phyloP scores from a whole-genome alignment of 306 rosid genomes.

The Corylus americana region DNA sequence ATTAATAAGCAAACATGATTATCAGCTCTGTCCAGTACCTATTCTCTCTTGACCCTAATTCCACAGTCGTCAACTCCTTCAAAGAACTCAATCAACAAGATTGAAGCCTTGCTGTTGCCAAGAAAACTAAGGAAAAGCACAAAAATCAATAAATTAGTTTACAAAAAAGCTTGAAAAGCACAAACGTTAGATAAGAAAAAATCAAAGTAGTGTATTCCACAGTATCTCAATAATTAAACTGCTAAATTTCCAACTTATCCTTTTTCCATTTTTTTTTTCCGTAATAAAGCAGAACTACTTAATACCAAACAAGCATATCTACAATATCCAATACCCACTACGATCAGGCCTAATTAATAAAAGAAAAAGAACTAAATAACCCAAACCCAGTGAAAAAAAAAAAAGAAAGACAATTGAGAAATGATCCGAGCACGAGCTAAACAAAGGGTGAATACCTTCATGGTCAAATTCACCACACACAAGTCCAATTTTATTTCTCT shows the following conservation, averaged over 20 bases:
- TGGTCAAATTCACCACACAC: not conserved
- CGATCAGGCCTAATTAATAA: conserved; percentile 11
- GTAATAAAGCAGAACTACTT: not conserved
- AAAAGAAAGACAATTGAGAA: no score
- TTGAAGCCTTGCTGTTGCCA: not conserved
- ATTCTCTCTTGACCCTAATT: not conserved
- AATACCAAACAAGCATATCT: conserved; percentile 4
- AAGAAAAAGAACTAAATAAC: not conserved
- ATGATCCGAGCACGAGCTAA: not conserved
- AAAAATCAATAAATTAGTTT: not conserved
- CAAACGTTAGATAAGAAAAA: not conserved
- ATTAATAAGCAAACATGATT: not conserved
- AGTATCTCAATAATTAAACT: not conserved
- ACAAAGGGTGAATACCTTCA: not conserved
- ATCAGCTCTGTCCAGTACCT: not conserved
- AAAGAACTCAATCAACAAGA: conserved; percentile 4
- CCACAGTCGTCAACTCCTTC: not conserved
- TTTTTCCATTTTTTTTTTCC: not conserved
- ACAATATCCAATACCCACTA: conserved; percentile 3
- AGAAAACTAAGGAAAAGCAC: not conserved
- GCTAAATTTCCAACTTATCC: not conserved
- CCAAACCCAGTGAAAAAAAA: not conserved
- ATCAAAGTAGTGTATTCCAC: not conserved
- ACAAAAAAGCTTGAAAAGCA: not conserved
- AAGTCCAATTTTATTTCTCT: not conserved